Percentiles rank a stretch among this genome's conserved stretches.
Conservation (phyloP, 495 filamentous ascomycete genomes). For the Bryoglossum gracile region DNA sequence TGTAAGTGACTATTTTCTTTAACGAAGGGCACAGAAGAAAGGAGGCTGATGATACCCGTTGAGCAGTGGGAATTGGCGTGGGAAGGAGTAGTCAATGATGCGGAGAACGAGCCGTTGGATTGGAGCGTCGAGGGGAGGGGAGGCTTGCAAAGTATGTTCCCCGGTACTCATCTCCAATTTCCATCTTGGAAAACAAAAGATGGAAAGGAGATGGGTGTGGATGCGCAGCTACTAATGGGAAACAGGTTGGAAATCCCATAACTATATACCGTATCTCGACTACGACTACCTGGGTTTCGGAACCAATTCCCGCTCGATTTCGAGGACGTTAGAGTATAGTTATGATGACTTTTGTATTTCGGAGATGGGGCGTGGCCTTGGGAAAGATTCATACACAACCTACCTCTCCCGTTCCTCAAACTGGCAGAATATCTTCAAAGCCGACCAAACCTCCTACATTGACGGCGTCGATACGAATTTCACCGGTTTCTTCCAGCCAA, state of each 20-base stretch:
- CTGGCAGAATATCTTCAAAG: constrained; percentile 62
- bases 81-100: constrained; percentile 62
- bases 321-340: constrained; percentile 66
- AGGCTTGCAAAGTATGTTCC: constrained; percentile 44
- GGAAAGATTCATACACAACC: constrained; percentile 48
- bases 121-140: constrained; percentile 69
- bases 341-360: constrained; percentile 73
- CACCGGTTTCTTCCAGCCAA: constrained; percentile 56
- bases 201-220: no score
- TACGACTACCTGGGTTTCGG: constrained; percentile 60
- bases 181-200: no score
- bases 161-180: no score
- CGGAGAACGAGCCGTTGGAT: constrained; percentile 40
- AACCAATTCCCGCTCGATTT: constrained; percentile 60
- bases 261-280: constrained; percentile 64
- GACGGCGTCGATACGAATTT: constrained; percentile 55
- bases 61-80: constrained; percentile 70
- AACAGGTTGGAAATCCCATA: constrained; percentile 52
- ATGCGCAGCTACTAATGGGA: no score
- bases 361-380: constrained; percentile 48
- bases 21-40: no score
- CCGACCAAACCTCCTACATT: constrained; percentile 51
- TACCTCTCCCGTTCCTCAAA: constrained; percentile 53
- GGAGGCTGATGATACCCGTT: no score
- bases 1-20: no score